phyloP scores from a whole-genome alignment of 2,329 filamentous ascomycete genomes.

The Clarireedia homoeocarpa region DNA sequence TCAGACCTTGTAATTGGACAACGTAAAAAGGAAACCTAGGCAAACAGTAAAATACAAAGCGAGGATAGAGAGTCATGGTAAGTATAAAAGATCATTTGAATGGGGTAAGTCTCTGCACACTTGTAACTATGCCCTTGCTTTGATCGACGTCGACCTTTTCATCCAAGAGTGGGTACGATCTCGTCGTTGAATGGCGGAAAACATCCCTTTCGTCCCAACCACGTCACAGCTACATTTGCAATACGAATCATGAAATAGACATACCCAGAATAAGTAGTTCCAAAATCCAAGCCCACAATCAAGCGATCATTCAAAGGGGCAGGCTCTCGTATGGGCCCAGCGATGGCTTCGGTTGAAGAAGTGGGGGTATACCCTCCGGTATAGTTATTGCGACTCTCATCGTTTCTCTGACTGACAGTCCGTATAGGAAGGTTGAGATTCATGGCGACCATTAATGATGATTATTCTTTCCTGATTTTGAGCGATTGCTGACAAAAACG shows the following conservation, averaged over 20 bases:
- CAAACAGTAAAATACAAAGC: too few species aligned
- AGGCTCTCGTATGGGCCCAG: slow-evolving; percentile 49
- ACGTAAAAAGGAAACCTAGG: not conserved
- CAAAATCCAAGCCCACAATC: slow-evolving; percentile 75
- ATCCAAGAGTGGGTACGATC: too few species aligned
- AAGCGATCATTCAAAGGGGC: slow-evolving; percentile 51
- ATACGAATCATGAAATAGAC: not conserved
- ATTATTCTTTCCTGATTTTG: not conserved
- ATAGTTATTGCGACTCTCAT: slow-evolving; percentile 27
- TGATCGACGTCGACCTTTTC: too few species aligned
- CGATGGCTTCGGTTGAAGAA: slow-evolving; percentile 54
- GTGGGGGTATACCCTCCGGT: slow-evolving; percentile 38
- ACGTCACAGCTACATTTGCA: too few species aligned
- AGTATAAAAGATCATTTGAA: too few species aligned
- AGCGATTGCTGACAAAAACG: not conserved
- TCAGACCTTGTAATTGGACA: not conserved
- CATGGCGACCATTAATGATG: slow-evolving; percentile 18
- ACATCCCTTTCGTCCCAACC: too few species aligned
- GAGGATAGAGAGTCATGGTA: too few species aligned
- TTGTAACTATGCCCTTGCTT: too few species aligned
- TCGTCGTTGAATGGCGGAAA: too few species aligned
- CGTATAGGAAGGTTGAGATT: slow-evolving; percentile 29
- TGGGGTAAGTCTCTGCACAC: too few species aligned
- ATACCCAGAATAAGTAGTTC: slow-evolving; percentile 73
- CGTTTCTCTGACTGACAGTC: slow-evolving; percentile 23